Evolutionary conservation across 768 basidiomycete species (phyloP).

Genomic region (Nidularia pulvinata): DNA sequence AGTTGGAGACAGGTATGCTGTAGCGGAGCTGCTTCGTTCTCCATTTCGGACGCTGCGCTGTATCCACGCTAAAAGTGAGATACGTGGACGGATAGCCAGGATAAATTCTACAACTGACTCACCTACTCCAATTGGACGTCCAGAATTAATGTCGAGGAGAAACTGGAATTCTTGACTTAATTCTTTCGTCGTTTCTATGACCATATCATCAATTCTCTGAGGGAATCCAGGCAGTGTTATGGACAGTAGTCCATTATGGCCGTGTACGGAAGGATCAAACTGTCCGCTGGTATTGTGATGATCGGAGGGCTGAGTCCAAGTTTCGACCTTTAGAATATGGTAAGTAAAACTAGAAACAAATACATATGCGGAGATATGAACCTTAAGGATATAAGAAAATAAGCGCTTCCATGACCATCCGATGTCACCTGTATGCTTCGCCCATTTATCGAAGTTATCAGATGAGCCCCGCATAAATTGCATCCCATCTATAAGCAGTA

Average conservation of each 20-base stretch:
- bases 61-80: slow-evolving; percentile 11
- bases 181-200: slow-evolving; percentile 21
- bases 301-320: slow-evolving; percentile 22
- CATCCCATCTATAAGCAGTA: slow-evolving; percentile 13
- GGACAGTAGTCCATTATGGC: slow-evolving; percentile 14
- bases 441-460: slow-evolving; percentile 55
- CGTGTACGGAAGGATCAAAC: slow-evolving; percentile 24
- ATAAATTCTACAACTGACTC: background rate
- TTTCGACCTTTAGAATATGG: slow-evolving; percentile 23
- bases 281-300: slow-evolving; percentile 25
- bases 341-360: background rate
- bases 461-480: slow-evolving; percentile 24
- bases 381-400: slow-evolving; percentile 18
- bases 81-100: background rate
- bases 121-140: slow-evolving; percentile 30
- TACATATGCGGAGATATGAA: slow-evolving; percentile 2
- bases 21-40: slow-evolving; percentile 19
- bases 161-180: slow-evolving; percentile 27
- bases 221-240: slow-evolving; percentile 21
- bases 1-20: slow-evolving; percentile 19
- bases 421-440: slow-evolving; percentile 36
- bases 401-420: slow-evolving; percentile 36
- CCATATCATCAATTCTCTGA: slow-evolving; percentile 17
- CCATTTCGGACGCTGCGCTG: slow-evolving; percentile 13
- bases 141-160: slow-evolving; percentile 32